Percentiles rank a stretch among this genome's conserved stretches.
Conservation (phyloP, 805 yeast genomes). For the Starmerella potacharoeniae region DNA sequence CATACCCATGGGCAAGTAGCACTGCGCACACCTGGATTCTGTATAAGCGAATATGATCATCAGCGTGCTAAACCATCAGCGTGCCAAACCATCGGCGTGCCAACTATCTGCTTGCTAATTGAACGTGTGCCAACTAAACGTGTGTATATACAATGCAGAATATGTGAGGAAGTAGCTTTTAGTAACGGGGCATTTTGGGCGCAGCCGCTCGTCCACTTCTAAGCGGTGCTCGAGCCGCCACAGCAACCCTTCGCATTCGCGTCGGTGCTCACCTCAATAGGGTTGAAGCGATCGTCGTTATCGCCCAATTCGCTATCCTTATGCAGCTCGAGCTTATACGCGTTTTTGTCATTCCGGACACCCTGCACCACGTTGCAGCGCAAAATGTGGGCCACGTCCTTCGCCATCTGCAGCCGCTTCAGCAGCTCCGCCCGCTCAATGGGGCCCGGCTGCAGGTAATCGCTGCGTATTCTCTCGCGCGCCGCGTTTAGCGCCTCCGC, state of each 20-base stretch:
- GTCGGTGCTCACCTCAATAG: background rate
- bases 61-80: too few relatives aligned
- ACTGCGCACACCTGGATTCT: too few relatives aligned
- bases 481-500: conserved; percentile 17
- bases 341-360: conserved; percentile 22
- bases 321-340: conserved; percentile 53
- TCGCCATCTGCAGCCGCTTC: conserved; percentile 44
- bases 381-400: conserved; percentile 62
- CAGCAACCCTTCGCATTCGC: conserved; percentile 13
- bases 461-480: conserved; percentile 15
- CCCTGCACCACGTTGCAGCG: conserved; percentile 83
- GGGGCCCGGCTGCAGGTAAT: conserved; percentile 13
- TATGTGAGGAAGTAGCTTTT: too few relatives aligned
- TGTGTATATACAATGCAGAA: too few relatives aligned
- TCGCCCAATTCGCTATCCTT: conserved; percentile 80
- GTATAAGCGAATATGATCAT: too few relatives aligned
- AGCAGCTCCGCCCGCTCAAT: conserved; percentile 29
- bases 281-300: conserved; percentile 39
- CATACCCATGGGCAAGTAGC: too few relatives aligned
- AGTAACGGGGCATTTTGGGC: too few relatives aligned
- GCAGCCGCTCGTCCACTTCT: too few relatives aligned
- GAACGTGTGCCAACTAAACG: too few relatives aligned
- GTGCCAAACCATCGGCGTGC: too few relatives aligned
- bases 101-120: too few relatives aligned
- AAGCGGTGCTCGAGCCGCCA: conserved; percentile 8